Conservation (phyloP, 140 eudicot species). For the Stevia rebaudiana region DNA sequence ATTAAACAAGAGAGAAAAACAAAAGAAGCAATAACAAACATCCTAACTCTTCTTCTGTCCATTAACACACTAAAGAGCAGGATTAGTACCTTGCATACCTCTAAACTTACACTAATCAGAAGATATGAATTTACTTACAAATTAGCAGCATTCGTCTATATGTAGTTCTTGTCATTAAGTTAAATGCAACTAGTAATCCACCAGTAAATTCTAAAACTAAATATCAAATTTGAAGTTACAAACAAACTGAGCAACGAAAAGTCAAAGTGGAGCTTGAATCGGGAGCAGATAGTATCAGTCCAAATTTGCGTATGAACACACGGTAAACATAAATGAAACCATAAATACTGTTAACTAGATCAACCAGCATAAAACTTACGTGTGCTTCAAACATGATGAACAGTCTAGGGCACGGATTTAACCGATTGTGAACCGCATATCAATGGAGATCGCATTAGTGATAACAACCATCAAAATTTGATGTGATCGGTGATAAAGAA, state of each 20-base stretch:
- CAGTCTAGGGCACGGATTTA: slow-evolving; percentile 18
- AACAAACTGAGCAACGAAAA: slow-evolving; percentile 9
- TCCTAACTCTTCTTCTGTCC: neutral
- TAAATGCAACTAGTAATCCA: slow-evolving; percentile 11
- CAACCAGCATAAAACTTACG: slow-evolving; percentile 31
- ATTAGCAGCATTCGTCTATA: slow-evolving; percentile 4
- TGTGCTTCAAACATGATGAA: slow-evolving; percentile 82
- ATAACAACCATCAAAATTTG: neutral
- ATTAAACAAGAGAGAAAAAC: no score
- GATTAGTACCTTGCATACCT: slow-evolving; percentile 1
- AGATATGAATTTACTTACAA: neutral
- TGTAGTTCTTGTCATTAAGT: slow-evolving; percentile 8
- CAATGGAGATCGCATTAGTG: slow-evolving; percentile 16
- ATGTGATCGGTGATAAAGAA: neutral
- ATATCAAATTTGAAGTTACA: slow-evolving; percentile 3
- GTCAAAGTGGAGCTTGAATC: slow-evolving; percentile 13
- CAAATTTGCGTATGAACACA: neutral
- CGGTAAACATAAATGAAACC: neutral
- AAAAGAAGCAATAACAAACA: neutral
- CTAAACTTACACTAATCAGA: neutral
- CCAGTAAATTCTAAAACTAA: neutral
- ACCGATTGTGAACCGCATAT: slow-evolving; percentile 7
- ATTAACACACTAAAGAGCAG: no score
- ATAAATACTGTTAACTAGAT: neutral
- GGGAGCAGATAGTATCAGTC: neutral